These are phyloP conservation scores for Lichtheimia ornata DNA, from an alignment of 371 early-diverging fungal genomes.

Conservation along the genomic window DNA sequence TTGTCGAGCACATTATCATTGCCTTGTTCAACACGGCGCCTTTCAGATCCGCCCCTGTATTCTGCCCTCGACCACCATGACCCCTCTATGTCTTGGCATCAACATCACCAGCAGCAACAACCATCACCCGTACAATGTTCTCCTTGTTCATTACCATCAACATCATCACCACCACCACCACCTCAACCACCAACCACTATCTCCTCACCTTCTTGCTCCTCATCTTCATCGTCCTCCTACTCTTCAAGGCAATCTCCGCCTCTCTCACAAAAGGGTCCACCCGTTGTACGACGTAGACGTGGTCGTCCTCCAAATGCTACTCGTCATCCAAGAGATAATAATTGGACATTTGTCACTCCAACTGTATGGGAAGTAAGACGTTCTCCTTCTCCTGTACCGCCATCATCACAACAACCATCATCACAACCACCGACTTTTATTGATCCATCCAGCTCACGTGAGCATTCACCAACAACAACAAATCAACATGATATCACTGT, in stretches of 20 bases:
- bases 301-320: slow-evolving; percentile 46
- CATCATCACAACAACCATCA: no score
- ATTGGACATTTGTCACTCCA: slow-evolving; percentile 35
- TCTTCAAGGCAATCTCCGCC: not conserved
- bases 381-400: not conserved
- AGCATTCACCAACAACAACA: slow-evolving; percentile 1
- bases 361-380: slow-evolving; percentile 37
- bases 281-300: slow-evolving; percentile 35
- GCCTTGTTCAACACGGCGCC: slow-evolving; percentile 16
- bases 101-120: no score
- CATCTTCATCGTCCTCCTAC: slow-evolving; percentile 12
- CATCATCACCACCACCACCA: slow-evolving; percentile 4
- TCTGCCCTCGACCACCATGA: slow-evolving; percentile 20
- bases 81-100: slow-evolving; percentile 18
- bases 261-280: slow-evolving; percentile 7
- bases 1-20: slow-evolving; percentile 15
- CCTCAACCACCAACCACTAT: not conserved
- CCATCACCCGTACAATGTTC: slow-evolving; percentile 12
- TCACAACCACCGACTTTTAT: no score
- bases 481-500: not conserved
- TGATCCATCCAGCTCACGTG: not conserved
- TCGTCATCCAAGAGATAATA: slow-evolving; percentile 26
- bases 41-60: slow-evolving; percentile 31
- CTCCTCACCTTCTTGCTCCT: slow-evolving; percentile 8
- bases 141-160: slow-evolving; percentile 18